Base-by-base conservation (phyloP, 805 yeast genomes). In the Myxozyma lipomycoides region DNA sequence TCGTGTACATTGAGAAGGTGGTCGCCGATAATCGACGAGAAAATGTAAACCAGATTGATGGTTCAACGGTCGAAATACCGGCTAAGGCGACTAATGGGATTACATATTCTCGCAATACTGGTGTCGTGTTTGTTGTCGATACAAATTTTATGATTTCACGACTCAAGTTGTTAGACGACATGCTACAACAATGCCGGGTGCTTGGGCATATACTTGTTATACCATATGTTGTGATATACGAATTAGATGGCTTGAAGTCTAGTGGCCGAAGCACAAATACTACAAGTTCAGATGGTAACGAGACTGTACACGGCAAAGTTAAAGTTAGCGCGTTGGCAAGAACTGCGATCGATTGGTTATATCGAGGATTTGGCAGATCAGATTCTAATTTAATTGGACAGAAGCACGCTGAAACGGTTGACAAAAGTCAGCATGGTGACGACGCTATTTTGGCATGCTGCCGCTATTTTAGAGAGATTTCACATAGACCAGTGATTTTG, bases 371-470 rank as follows among this genome's bases (percentile, higher is more conserved):
- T 19, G 85, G 89, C 2, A 71, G 73, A 4, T 62, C 65, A 3
- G 71, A 74, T 26, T 67, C 76, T 0, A 72, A 75, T 0, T 77
- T 89, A 0, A 68, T 75, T 42, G 95, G 86, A 0, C 96, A 90
- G 64, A 78, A 74, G 56, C 39, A 75, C 17, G 65, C 70, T 25
- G 86, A 89, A 63, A 66, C 70, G 23, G 41, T 83, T 1, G 79
- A 82, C 49, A 62, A 64, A 6, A 46, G 61, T 1, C 64, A 80
- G 1, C 46, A 46, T 0, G 82, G 85, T 51, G 97, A 90, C 66
- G 95, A 89, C 61, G 76, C 95, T 0, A 89, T 90, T 54, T 67
- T 89, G 38, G 96, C 90, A 65, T 88, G 96, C 64, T 84, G 95
- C 60, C 61, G 84, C 23, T 88, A 76, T 62, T 81, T 83, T 50